Base-by-base conservation (phyloP, 1,139 yeast genomes). In the Candida labiduridarum region DNA sequence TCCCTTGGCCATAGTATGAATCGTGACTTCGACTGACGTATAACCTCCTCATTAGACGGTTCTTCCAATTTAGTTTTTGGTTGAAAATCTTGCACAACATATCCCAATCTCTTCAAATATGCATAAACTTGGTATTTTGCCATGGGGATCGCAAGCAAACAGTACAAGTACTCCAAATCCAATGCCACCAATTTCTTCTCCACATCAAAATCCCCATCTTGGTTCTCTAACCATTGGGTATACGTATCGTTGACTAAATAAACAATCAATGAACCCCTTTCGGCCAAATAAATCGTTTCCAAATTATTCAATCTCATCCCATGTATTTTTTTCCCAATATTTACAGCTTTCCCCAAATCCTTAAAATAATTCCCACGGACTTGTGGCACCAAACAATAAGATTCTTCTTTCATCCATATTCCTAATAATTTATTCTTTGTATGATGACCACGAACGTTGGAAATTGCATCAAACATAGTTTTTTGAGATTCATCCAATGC, bases 41-140 rank as follows among this genome's bases (percentile, higher is more conserved):
- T 34, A 9, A 7, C 18, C 2, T 34, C 19, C 8, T 18, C 11
- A 5, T 18, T 16, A 36, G 25, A 4, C 2, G 4, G 11, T 34
- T 14, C 36, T 15, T 34, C 18, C 3, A 10, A 3, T 34, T 34
- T 15, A 34, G 14, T 4, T 7, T 34, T 11, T 14, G 8, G 34
- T 11, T 30, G n/a, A 11, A 16, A 38, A 7, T 41, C 39, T 51
- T 68, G 72, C 1, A 91, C 85, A 36, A 88, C 78, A 62, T 86
- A 92, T 0, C 98, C 98, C 48, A 84, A 77, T 59, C 96, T 78
- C 61, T 88, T 89, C 59, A 92, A 72, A 54, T 87, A 80, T 0
- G 94, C 78, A 65, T 85, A 92, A 0, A 89, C 91, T 47, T 82
- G 85, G 57, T 86, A 83, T 49, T 76, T 71, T 52, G 87, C 89